Evolutionary conservation across 1,284 basidiomycete genomes (phyloP).

Genomic region (Irpex sp.): DNA sequence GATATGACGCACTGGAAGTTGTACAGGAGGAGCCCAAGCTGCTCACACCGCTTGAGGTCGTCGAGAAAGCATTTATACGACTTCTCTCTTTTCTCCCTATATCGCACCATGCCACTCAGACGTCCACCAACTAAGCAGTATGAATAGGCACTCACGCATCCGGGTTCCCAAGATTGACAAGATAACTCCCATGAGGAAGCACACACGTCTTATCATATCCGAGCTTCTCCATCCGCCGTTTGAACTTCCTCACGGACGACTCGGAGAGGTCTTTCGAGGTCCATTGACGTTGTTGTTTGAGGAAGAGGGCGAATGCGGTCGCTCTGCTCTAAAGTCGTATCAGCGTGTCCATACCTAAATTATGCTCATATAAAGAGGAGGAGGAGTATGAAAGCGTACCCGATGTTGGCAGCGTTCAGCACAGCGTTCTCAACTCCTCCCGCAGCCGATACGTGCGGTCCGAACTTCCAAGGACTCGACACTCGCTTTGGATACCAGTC

Average conservation of each 20-base stretch:
- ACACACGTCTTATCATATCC: slow-evolving; percentile 59
- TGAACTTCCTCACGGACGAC: slow-evolving; percentile 51
- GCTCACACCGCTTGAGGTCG: slow-evolving; percentile 79
- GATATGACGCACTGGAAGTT: slow-evolving; percentile 89
- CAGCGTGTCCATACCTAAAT: background rate
- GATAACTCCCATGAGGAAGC: slow-evolving; percentile 82
- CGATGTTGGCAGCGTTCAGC: slow-evolving; percentile 67
- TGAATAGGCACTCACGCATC: slow-evolving; percentile 42
- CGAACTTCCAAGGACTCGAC: slow-evolving; percentile 59
- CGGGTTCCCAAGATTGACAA: slow-evolving; percentile 83
- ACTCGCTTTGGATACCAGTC: slow-evolving; percentile 25
- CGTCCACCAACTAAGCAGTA: background rate
- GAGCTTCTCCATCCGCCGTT: slow-evolving; percentile 50
- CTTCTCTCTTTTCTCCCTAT: slow-evolving; percentile 70
- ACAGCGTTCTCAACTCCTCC: slow-evolving; percentile 78
- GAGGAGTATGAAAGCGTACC: slow-evolving; percentile 37
- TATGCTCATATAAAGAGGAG: background rate
- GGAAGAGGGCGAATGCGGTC: slow-evolving; percentile 79
- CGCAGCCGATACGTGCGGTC: slow-evolving; percentile 79
- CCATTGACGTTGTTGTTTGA: slow-evolving; percentile 86
- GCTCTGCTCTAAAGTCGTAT: slow-evolving; percentile 43
- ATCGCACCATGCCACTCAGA: background rate
- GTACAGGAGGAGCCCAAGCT: slow-evolving; percentile 71
- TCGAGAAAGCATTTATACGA: slow-evolving; percentile 83
- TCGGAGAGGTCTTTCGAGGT: slow-evolving; percentile 53